Conservation (phyloP, 768 basidiomycete species). For the Sarcodon aspratus region DNA sequence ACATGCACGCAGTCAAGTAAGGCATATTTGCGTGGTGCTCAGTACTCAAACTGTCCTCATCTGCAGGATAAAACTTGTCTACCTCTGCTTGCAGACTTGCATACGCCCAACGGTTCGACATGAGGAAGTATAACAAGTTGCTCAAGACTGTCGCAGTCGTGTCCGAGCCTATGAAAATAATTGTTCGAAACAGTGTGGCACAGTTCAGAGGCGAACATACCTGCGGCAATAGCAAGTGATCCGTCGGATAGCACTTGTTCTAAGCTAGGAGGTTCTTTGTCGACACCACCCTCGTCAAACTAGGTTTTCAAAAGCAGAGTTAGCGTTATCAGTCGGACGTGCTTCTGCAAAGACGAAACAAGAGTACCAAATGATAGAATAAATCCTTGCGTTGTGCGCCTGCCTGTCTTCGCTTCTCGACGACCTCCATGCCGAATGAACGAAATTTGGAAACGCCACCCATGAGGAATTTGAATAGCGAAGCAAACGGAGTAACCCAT, state of each 20-base stretch:
- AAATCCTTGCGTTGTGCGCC: slow-evolving; percentile 16
- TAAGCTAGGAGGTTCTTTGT: slow-evolving; percentile 15
- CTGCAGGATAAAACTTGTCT: slow-evolving; percentile 20
- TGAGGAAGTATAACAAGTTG: slow-evolving; percentile 26
- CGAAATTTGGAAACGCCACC: not conserved
- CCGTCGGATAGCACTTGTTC: slow-evolving; percentile 23
- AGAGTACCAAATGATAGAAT: slow-evolving; percentile 34
- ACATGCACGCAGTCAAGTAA: slow-evolving; percentile 17
- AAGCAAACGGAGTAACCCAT: slow-evolving; percentile 16
- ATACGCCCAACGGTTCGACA: slow-evolving; percentile 25
- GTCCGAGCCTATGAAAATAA: slow-evolving; percentile 22
- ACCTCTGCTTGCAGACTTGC: slow-evolving; percentile 28
- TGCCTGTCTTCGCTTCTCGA: not conserved
- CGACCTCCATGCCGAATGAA: not conserved
- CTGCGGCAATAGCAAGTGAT: slow-evolving; percentile 28
- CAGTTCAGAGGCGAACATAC: slow-evolving; percentile 8
- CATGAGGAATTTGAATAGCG: not conserved
- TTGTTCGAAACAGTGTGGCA: not conserved
- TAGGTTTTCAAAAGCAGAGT: not conserved
- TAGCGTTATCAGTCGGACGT: not conserved
- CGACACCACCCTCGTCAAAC: slow-evolving; percentile 17
- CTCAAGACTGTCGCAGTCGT: slow-evolving; percentile 30
- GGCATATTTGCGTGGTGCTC: slow-evolving; percentile 4
- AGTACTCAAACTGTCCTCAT: slow-evolving; percentile 13
- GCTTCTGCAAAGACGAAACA: not conserved